Evolutionary conservation across 2,329 filamentous ascomycete genomes (phyloP), one percentile per base, ranked within the genome.

Genomic region (Xylaria sp.): DNA sequence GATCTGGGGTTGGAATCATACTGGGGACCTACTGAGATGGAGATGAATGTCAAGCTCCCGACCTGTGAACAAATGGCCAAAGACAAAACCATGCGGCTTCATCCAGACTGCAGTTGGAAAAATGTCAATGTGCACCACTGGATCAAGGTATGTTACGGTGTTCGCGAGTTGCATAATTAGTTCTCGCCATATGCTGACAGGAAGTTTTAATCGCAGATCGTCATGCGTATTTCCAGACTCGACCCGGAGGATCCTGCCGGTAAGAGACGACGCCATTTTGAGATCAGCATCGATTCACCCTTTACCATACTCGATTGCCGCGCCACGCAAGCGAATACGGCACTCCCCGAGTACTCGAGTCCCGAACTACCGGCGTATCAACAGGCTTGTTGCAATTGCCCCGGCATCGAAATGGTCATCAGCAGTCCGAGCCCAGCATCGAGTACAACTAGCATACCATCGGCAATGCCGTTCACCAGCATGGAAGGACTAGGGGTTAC

Each of bases 241-340:
- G 92, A 96, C 67, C 83, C 87, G 46, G 85, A 87, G 9, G 90
- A 96, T 68, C 86, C 91, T 0, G 80, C 79, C 0, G 82, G 81
- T 42, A 81, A 78, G 63, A 92, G 92, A 70, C 85, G 92, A 64
- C 84, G 92, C 39, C 92, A 96, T 71, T 97, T 96, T 67, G 92
- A 97, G 74, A 96, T 96, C 68, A 96, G 91, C 66, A 97, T 97
- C 67, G 92, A 97, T 75, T 96, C 92, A 1, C 92, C 92, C 0
- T 93, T 97, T 71, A 93, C 93, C 63, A 91, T 96, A 51, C 87
- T 96, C 52, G 93, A 92, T 63, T 97, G 92, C 76, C 90, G 90
- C 63, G 92, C 92, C n/a, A 95, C 91, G 0, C 90, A 94, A 72
- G 88, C 90, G 54, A 96, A 96, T 73, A 96, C 89, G 30, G 86